Evolutionary conservation across 2,329 filamentous ascomycete species (phyloP).

Genomic region (Alternaria sp.): DNA sequence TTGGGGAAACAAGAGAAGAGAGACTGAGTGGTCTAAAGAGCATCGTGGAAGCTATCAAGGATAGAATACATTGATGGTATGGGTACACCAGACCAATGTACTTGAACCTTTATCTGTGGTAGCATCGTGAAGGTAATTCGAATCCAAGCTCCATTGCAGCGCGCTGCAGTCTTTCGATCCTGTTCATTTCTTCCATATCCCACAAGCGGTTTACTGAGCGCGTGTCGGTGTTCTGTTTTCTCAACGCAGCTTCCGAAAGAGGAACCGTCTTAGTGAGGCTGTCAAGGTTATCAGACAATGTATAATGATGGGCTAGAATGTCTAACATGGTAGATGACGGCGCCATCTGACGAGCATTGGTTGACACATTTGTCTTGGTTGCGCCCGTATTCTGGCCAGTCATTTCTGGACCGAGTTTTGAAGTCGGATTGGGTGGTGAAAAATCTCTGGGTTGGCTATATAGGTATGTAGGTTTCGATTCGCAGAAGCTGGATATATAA

Average conservation of each 20-base stretch:
- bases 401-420: neutral
- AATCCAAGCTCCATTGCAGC: constrained; percentile 19
- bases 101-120: constrained; percentile 8
- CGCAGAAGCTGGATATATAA: neutral
- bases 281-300: neutral
- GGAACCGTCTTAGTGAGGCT: neutral
- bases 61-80: constrained; percentile 32
- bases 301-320: neutral
- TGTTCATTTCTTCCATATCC: constrained; percentile 8
- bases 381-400: neutral
- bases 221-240: constrained; percentile 12
- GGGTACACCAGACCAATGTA: neutral
- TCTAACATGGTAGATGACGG: neutral
- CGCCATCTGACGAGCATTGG: neutral
- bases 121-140: constrained; percentile 14
- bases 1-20: constrained; percentile 58
- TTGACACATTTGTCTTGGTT: neutral
- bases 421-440: neutral
- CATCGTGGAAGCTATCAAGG: constrained; percentile 51
- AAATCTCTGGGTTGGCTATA: neutral
- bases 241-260: constrained; percentile 6
- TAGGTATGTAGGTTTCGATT: neutral
- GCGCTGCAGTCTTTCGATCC: constrained; percentile 10
- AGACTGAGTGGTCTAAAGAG: constrained; percentile 58
- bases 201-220: constrained; percentile 1